Percentiles rank a stretch among this genome's conserved stretches.
Evolutionary conservation across 805 yeast genomes (phyloP).

Genomic region (Maudiozyma turicensis): DNA sequence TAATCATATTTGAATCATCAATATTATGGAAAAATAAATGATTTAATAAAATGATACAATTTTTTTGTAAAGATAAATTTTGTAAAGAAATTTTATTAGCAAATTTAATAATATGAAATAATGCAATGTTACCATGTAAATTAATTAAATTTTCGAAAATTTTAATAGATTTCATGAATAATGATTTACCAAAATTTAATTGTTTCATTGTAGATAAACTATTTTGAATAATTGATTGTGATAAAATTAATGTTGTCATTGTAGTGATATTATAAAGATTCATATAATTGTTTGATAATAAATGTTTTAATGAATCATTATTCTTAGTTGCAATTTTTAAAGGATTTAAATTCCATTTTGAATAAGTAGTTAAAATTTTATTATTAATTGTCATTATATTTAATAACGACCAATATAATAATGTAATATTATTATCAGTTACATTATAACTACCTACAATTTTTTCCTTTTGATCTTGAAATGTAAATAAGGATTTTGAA

Average conservation of each 20-base stretch:
- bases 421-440: slow-evolving; percentile 1
- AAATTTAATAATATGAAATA: slow-evolving; percentile 30
- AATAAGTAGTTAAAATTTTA: slow-evolving; percentile 12
- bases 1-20: slow-evolving; percentile 5
- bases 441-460: background rate
- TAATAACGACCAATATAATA: slow-evolving; percentile 13
- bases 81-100: slow-evolving; percentile 25
- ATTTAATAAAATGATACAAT: slow-evolving; percentile 24
- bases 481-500: slow-evolving; percentile 24
- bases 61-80: slow-evolving; percentile 29
- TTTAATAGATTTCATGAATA: slow-evolving; percentile 13
- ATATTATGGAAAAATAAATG: slow-evolving; percentile 23
- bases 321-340: slow-evolving; percentile 1
- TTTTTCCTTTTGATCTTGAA: slow-evolving; percentile 5
- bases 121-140: slow-evolving; percentile 30
- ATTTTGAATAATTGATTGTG: slow-evolving; percentile 11
- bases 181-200: background rate
- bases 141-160: slow-evolving; percentile 30
- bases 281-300: slow-evolving; percentile 15
- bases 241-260: slow-evolving; percentile 12
- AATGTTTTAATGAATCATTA: slow-evolving; percentile 10
- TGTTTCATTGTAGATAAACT: background rate
- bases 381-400: slow-evolving; percentile 9
- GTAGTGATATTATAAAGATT: slow-evolving; percentile 18
- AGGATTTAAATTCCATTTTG: slow-evolving; percentile 7